Base-by-base conservation (phyloP, 495 filamentous ascomycete species). In the Evansstolkia leycettana region DNA sequence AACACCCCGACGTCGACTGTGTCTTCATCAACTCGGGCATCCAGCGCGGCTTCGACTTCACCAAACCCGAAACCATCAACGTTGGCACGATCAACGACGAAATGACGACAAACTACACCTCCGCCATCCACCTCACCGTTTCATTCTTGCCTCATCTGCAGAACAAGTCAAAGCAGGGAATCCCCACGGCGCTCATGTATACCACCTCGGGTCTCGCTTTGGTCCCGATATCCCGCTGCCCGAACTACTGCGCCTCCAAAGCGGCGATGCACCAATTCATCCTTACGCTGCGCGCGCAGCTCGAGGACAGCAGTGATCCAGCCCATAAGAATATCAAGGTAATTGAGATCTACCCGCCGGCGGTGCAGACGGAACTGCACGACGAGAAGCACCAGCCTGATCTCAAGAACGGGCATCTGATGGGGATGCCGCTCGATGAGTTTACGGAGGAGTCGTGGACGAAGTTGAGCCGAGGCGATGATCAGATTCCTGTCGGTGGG, bases 291-390 rank as follows among this genome's bases (percentile, higher is more conserved):
- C 72, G 79, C 3, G 67, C 72, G 30, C 79, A 85, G 57, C 47
- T 85, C 1, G 50, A 58, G 31, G 45, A 43, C 18, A 51, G 50
- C 4, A n/a, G n/a, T n/a, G n/a, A n/a, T n/a, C n/a, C n/a, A n/a
- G n/a, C n/a, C n/a, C 47, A 45, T n/a, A 55, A 55, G 0, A 47
- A 66, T 34, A 57, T 82, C 27, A 65, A 65, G 35, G 66, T 84
- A 9, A 42, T 83, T 15, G 80, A 85, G 59, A 60, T 83, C 12
- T 63, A 76, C 36, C 79, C 80, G 8, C 78, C 80, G 3, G 71
- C 75, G 2, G 76, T 84, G 18, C 75, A 79, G 64, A 85, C 60
- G 0, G 62, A 69, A 41, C 36, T 68, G 17, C 64, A 65, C 33
- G 60, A 55, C 41, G 39, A 41, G 1, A 50, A 47, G 32, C 51